Conservation (phyloP, 441 rosid genomes). For the Macaranga tanarius region DNA sequence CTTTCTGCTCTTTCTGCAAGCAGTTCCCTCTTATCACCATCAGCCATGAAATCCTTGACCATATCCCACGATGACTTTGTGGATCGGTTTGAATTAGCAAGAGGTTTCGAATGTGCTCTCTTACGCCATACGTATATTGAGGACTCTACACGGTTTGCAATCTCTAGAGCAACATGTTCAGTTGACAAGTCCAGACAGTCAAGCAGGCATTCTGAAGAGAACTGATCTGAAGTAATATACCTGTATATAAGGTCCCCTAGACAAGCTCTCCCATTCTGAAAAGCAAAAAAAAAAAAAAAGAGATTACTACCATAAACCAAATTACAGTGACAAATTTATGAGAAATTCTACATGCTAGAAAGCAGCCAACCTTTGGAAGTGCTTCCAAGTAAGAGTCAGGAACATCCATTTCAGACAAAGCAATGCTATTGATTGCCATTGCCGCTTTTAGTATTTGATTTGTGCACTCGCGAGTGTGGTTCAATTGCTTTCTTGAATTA, state of each 20-base stretch:
- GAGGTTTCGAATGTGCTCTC: constrained; percentile 55
- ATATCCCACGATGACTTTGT: constrained; percentile 83
- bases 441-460: constrained; percentile 95
- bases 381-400: constrained; percentile 80
- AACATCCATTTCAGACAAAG: constrained; percentile 86
- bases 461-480: constrained; percentile 85
- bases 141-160: constrained; percentile 89
- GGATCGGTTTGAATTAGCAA: constrained; percentile 35
- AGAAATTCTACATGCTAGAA: not conserved
- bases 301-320: constrained; percentile 10
- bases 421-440: constrained; percentile 83
- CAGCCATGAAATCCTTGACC: constrained; percentile 85
- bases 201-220: constrained; percentile 79
- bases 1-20: constrained; percentile 91
- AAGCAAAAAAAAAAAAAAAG: constrained; percentile 18
- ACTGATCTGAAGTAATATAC: constrained; percentile 76
- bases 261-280: constrained; percentile 82
- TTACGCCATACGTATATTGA: constrained; percentile 76
- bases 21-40: constrained; percentile 75
- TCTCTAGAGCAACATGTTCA: constrained; percentile 84
- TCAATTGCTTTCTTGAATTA: constrained; percentile 71
- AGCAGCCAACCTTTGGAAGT: constrained; percentile 73
- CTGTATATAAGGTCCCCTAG: constrained; percentile 83
- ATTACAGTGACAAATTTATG: not conserved
- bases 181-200: constrained; percentile 93